These are phyloP conservation scores for Chlamydomonas sp. DNA, from an alignment of 139 green algal genomes.

Conservation along the genomic window DNA sequence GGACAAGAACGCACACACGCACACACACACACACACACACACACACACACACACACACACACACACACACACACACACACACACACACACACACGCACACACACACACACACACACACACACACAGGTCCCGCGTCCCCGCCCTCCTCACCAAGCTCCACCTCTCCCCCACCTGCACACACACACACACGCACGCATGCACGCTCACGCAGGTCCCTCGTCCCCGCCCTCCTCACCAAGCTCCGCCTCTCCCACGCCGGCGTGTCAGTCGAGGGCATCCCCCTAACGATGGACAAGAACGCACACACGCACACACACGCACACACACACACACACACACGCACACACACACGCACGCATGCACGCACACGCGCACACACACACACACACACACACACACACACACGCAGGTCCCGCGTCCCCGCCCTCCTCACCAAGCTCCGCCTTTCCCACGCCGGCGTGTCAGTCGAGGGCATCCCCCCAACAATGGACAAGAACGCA, in stretches of 20 bases:
- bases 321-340: too few species aligned
- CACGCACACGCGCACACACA: background rate
- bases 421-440: slow-evolving; percentile 62
- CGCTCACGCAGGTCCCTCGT: too few species aligned
- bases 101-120: too few species aligned
- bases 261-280: slow-evolving; percentile 78
- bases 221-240: too few species aligned
- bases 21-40: background rate
- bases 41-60: too few species aligned
- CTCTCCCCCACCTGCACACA: too few species aligned
- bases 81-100: too few species aligned
- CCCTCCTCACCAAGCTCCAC: too few species aligned
- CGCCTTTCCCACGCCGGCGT: slow-evolving; percentile 66
- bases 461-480: slow-evolving; percentile 71
- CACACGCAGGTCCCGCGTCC: slow-evolving; percentile 47
- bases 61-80: too few species aligned
- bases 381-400: slow-evolving; percentile 1
- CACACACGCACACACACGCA: background rate
- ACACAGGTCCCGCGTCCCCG: too few species aligned
- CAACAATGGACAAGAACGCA: slow-evolving; percentile 47
- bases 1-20: background rate
- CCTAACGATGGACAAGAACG: slow-evolving; percentile 49
- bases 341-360: background rate
- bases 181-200: too few species aligned
- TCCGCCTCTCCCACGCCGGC: too few species aligned